Base-by-base conservation (phyloP, 495 filamentous ascomycete species). In the Penicillium bialowiezense region DNA sequence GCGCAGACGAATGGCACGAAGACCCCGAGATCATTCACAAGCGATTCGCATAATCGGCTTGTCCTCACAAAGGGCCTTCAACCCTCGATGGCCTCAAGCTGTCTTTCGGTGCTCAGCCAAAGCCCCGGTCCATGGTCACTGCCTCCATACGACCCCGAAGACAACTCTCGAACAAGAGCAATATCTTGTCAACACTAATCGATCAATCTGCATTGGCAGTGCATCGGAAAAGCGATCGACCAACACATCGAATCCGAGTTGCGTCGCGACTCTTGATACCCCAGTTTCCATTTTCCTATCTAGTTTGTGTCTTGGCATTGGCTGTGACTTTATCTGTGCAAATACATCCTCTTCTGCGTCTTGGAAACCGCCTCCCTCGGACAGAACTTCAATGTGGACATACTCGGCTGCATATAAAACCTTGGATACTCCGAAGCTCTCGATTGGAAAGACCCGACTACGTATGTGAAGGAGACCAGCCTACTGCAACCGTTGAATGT, bases 1-100 rank as follows among this genome's bases (percentile, higher is more conserved):
- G 88, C 60, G 89, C 92, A 59, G 95, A 97, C 58, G 93, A 97
- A 72, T 99, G 92, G 91, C 95, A 99, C 62, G 93, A 99, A 76
- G 92, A 99, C 67, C 93, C 93, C 5, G 92, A 99, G 55, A 89
- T 97, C 53, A 97, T 99, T 64, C 91, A 97, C 71, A 93, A 89
- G 55, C 97, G 96, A 71, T 95, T 97, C 63, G 89, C 88, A 50
- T 97, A 69, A 64, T 44, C 5, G 7, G 20, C 38, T 31, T 12
- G 23, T 23, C 20, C 19, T 1, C 38, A 20, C 10, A 15, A 14
- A 41, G 29, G 23, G 36, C 38, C 36, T 31, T 40, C 36, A 6
- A 40, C 32, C 14, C 29, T 24, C 23, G 23, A 40, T 39, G 36
- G 35, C 20, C 36, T 32, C 12, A 17, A 13, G 0, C n/a, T 21